phyloP scores from a whole-genome alignment of 352 stramenopile genomes.

The Pythium coloratum region DNA sequence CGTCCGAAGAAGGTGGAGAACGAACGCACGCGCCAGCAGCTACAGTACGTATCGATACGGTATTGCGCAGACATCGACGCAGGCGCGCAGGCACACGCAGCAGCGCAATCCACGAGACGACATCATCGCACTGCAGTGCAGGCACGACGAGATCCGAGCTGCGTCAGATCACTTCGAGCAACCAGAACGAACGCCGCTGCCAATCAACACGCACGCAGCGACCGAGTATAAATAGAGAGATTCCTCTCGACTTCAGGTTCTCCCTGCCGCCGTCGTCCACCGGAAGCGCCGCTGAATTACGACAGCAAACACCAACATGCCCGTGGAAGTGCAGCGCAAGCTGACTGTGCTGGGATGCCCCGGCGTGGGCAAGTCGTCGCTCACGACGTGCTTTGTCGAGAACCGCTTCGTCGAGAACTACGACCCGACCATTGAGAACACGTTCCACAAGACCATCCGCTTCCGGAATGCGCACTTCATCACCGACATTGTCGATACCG shows the following conservation, averaged over 20 bases:
- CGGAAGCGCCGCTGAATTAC: neutral
- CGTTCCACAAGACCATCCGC: constrained; percentile 95
- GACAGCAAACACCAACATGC: constrained; percentile 41
- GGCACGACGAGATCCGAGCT: neutral
- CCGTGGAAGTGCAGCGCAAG: constrained; percentile 95
- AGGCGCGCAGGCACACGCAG: neutral
- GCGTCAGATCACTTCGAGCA: neutral
- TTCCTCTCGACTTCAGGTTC: constrained; percentile 4
- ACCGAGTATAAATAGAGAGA: constrained; percentile 3
- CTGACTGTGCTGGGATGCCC: constrained; percentile 94
- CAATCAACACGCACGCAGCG: neutral
- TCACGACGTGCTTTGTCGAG: constrained; percentile 95
- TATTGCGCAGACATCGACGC: neutral
- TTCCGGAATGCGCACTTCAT: constrained; percentile 96
- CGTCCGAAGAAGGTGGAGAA: constrained; percentile 2
- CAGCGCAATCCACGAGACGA: neutral
- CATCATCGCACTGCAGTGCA: too few relatives aligned
- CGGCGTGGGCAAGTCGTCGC: constrained; percentile 94
- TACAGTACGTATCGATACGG: neutral
- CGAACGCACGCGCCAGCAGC: neutral
- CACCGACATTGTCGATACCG: constrained; percentile 97
- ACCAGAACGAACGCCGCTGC: neutral
- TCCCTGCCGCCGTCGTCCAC: too few relatives aligned
- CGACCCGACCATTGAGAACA: constrained; percentile 97
- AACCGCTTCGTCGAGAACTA: constrained; percentile 93